Evolutionary conservation across 1,284 basidiomycete species (phyloP), one percentile per base, ranked within the genome.

Genomic region (Moesziomyces antarcticus): DNA sequence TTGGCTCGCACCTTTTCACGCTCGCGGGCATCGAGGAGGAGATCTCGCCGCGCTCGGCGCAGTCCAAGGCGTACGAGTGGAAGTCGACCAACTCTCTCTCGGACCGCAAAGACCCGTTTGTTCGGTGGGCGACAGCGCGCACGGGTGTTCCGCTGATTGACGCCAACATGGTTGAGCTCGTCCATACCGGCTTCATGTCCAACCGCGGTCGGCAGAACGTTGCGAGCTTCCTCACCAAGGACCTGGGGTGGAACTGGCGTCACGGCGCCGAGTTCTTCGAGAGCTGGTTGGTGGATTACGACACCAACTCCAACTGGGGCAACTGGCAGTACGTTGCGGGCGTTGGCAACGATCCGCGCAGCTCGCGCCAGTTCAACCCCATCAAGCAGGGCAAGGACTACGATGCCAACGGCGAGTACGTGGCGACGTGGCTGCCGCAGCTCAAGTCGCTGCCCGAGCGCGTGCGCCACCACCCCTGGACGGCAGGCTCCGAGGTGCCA

Each of bases 171-270:
- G 50, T 55, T 33, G 79, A 81, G 56, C 58, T 81, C 14, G 72
- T 77, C 25, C 57, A 77, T 37, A 81, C 79, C n/a, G 79, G 87
- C n/a, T 88, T 87, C 79, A 88, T 88, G 86, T 86, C 85, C 58
- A 88, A 89, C 75, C 63, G 79, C 8, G 79, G 76, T 10, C 55
- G 78, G 6, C 78, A 81, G 44, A 81, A 80, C 49, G 78, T 80
- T 21, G 78, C 78, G 5, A 53, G 42, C 14, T 75, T 80, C 49
- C 55, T 81, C 9, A 77, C 75, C 49, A 80, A 81, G 47, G 78
- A 80, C 57, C 52, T 81, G 3, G 65, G 71, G 33, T 79, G 65
- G 61, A 78, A 81, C 41, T 81, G 78, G 79, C 45, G 52, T 9
- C 48, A 71, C 14, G 79, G 79, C 20, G 78, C 79, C 25, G 79